Evolutionary conservation across 257 asterid species (phyloP).

Genomic region (Echites panduratus): DNA sequence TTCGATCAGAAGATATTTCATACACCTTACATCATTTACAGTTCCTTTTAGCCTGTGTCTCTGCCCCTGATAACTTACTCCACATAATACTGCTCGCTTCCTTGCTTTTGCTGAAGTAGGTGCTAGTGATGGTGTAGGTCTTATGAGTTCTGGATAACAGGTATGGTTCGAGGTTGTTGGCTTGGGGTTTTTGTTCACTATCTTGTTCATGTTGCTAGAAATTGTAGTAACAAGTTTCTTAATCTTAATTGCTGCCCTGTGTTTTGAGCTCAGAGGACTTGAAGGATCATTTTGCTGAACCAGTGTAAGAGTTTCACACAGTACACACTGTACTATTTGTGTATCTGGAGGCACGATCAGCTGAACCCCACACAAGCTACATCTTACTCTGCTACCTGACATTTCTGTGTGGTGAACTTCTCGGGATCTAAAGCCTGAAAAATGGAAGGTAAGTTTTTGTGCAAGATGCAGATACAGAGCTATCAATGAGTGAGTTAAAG

Average conservation of each 20-base stretch:
- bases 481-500: not conserved
- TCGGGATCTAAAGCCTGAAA: not conserved
- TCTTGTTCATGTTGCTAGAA: slow-evolving; percentile 23
- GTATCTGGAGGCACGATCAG: slow-evolving; percentile 23
- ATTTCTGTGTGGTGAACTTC: slow-evolving; percentile 9
- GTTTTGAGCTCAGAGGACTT: slow-evolving; percentile 23
- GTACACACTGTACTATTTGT: slow-evolving; percentile 22
- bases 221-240: slow-evolving; percentile 17
- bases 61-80: slow-evolving; percentile 52
- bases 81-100: slow-evolving; percentile 64
- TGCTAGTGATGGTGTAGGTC: slow-evolving; percentile 13
- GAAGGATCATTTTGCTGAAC: slow-evolving; percentile 13
- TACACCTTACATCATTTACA: slow-evolving; percentile 48
- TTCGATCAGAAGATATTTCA: slow-evolving; percentile 40
- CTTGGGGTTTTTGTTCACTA: slow-evolving; percentile 11
- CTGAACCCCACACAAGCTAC: slow-evolving; percentile 33
- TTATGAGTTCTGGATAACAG: not conserved
- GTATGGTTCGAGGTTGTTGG: not conserved
- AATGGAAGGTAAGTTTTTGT: not conserved
- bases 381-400: slow-evolving; percentile 27
- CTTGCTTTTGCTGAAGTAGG: slow-evolving; percentile 32
- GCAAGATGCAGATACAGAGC: not conserved
- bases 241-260: slow-evolving; percentile 7
- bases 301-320: slow-evolving; percentile 19
- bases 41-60: slow-evolving; percentile 44